Base-by-base conservation (phyloP, 1,284 basidiomycete genomes). In the Ustilago trichophora region DNA sequence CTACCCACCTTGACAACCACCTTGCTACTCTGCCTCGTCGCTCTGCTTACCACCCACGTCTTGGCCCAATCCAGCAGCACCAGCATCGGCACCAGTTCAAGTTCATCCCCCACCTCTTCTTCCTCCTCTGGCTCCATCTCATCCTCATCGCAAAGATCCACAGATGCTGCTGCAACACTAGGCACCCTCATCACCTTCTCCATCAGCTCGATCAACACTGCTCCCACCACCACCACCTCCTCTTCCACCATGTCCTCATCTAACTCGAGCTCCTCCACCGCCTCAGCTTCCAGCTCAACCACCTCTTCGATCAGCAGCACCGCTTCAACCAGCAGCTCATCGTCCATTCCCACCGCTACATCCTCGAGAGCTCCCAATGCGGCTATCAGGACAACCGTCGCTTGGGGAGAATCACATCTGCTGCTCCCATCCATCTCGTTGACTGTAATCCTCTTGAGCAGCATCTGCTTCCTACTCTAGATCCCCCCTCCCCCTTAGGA, bases 381-480 rank as follows among this genome's bases (percentile, higher is more conserved):
- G 4, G 60, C 45, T 15, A 11, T 27, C 11, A 25, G 24, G 1
- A 3, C 15, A 1, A 24, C 43, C 10, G n/a, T n/a, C n/a, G n/a
- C 6, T 52, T 25, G 31, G 16, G 18, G 49, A 46, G 46, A 34
- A 32, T 2, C 1, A 38, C 48, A 63, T 21, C 9, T 63, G 2
- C 13, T 63, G 9, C 21, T 63, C 5, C 59, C 59, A 5, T 22
- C 29, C 16, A 38, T 47, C 0, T 36, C 50, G 12, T 19, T 63
- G 33, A 36, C 34, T 3, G 42, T 64, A 8, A 36, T 58, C 10
- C 44, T 69, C 6, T 4, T 58, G 3, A 62, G 58, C 58, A 62
- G 54, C 46, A 12, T 62, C 10, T 57, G 54, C 65, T 68, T 68
- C 54, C 43, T 62, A 13, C 58, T 68, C 34, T 68, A 51, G 25